Evolutionary conservation across 1,139 yeast species (phyloP), one percentile per base, ranked within the genome.

Genomic region (Debaryomycetaceae sp.): DNA sequence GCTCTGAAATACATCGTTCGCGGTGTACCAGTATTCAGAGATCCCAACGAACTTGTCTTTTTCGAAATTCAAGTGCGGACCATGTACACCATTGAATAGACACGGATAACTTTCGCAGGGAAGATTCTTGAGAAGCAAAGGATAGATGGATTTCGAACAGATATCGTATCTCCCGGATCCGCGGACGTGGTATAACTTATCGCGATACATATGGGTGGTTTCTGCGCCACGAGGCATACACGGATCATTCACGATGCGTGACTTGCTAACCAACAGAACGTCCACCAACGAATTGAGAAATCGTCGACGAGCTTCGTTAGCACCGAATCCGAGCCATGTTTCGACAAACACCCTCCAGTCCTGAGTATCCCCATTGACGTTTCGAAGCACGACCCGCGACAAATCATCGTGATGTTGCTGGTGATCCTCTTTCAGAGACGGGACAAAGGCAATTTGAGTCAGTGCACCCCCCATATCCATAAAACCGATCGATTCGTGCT

Each of bases 401-500:
- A 79, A 62, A 47, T 80, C 87, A 22, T 79, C 81, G 24, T 52
- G 48, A 46, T 80, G 87, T 37, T 63, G 67, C 16, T 51, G 49
- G 11, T 74, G 51, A 33, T 79, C 80, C 16, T 60, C 59, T 6
- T 39, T 37, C 11, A 64, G 58, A 3, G 74, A 68, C 0, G 92
- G 92, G 12, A 74, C 80, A 59, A 80, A 81, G 7, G 90, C 83
- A 20, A 81, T 68, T 43, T 81, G 93, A 0, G 86, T 77, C 3
- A 87, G 78, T 0, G 92, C 93, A 13, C 93, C 93, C 5, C 93
- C 93, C 93, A 80, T 80, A 49, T 80, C 93, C 87, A 81, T 78
- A 43, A 81, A 80, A 2, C 93, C 93, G 33, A 71, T 68, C 0
- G 85, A 71, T n/a, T 60, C 59, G 39, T 68, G 77, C 2, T 39